Evolutionary conservation across 2,329 filamentous ascomycete species (phyloP).

Genomic region (Xylariaceae sp.): DNA sequence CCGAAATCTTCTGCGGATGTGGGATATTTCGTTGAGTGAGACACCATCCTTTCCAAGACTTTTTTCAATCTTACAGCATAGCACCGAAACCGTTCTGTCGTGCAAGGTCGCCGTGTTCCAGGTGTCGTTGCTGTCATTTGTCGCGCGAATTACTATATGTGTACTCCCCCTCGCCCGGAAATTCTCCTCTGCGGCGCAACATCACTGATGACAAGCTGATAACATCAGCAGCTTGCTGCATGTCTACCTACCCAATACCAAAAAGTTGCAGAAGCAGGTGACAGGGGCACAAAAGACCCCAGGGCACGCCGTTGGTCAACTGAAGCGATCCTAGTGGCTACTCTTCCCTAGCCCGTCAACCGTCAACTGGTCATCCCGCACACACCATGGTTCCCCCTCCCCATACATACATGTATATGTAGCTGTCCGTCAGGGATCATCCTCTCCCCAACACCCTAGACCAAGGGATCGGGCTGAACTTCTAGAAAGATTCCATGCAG

Average conservation of each 20-base stretch:
- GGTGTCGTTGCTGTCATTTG: slow-evolving; percentile 9
- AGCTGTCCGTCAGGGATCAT: slow-evolving; percentile 2
- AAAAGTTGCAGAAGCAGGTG: too few species aligned
- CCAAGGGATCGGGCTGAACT: slow-evolving; percentile 21
- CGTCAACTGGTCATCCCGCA: slow-evolving; percentile 11
- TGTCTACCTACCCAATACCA: not conserved
- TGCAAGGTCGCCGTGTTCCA: slow-evolving; percentile 23
- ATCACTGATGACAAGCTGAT: not conserved
- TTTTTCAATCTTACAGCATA: slow-evolving; percentile 22
- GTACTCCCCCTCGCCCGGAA: slow-evolving; percentile 5
- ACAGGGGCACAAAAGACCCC: slow-evolving; percentile 5
- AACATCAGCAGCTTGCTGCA: not conserved
- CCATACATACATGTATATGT: slow-evolving; percentile 6
- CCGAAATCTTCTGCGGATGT: slow-evolving; percentile 3
- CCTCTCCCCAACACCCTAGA: slow-evolving; percentile 18
- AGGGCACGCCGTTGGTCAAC: slow-evolving; percentile 16
- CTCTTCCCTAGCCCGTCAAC: slow-evolving; percentile 4
- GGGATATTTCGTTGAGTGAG: not conserved
- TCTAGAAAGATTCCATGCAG: slow-evolving; percentile 38
- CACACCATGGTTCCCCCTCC: slow-evolving; percentile 6
- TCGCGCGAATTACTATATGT: slow-evolving; percentile 12
- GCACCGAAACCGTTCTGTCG: slow-evolving; percentile 31
- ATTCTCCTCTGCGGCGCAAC: slow-evolving; percentile 23
- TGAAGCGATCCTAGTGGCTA: slow-evolving; percentile 5
- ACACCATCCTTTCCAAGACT: slow-evolving; percentile 13